phyloP scores from a whole-genome alignment of 805 yeast genomes.

The Candida schatavii region DNA sequence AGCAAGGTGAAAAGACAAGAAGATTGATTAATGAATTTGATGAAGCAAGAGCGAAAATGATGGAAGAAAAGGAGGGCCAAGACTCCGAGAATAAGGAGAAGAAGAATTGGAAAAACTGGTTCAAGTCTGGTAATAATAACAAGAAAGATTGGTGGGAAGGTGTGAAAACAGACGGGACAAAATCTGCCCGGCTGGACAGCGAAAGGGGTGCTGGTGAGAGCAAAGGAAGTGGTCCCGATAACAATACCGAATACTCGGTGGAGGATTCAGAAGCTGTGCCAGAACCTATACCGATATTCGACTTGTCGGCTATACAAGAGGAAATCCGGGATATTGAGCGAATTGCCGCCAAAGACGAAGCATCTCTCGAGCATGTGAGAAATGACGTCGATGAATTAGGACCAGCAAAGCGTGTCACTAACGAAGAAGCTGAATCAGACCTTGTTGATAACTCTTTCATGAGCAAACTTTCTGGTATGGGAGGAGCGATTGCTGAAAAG shows the following conservation, averaged over 20 bases:
- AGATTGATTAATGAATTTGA: conserved; percentile 82
- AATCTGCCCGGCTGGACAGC: conserved; percentile 14
- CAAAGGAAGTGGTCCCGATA: conserved; percentile 7
- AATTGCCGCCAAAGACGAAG: conserved; percentile 22
- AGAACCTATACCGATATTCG: conserved; percentile 32
- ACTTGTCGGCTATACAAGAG: conserved; percentile 40
- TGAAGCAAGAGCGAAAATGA: conserved; percentile 68
- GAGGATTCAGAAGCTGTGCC: conserved; percentile 8
- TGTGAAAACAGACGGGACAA: conserved; percentile 34
- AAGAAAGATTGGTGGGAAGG: conserved; percentile 60
- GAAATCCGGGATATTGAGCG: conserved; percentile 46
- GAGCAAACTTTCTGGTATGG: background rate
- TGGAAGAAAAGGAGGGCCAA: conserved; percentile 35
- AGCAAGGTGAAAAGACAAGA: conserved; percentile 77
- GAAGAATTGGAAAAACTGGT: conserved; percentile 50
- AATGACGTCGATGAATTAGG: conserved; percentile 11
- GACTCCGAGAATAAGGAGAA: conserved; percentile 21
- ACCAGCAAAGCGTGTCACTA: conserved; percentile 8
- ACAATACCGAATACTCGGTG: conserved; percentile 22
- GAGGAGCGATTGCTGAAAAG: background rate
- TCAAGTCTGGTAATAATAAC: conserved; percentile 45
- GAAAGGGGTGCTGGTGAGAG: conserved; percentile 13
- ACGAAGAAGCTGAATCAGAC: conserved; percentile 17
- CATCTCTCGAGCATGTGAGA: conserved; percentile 14
- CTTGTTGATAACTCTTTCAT: background rate